Conservation (phyloP, 1,284 basidiomycete species). For the Cronartium quercuum region DNA sequence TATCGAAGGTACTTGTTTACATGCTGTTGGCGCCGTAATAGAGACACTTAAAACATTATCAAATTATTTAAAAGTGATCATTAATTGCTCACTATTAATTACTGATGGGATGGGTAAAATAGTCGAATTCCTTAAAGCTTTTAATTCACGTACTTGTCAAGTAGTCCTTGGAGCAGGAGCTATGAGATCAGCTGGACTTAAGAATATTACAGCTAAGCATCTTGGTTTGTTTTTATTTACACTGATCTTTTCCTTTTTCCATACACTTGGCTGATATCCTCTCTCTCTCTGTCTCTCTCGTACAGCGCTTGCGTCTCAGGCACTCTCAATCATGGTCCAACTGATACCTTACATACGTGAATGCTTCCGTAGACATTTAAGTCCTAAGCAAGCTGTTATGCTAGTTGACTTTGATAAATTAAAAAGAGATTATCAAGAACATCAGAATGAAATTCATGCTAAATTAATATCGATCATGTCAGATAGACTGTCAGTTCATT, state of each 20-base stretch:
- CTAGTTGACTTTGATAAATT: constrained; percentile 96
- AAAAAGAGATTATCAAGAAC: constrained; percentile 96
- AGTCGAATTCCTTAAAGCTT: constrained; percentile 91
- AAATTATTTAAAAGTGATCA: constrained; percentile 81
- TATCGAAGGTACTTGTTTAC: constrained; percentile 77
- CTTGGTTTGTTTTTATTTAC: constrained; percentile 58
- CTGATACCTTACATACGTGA: constrained; percentile 94
- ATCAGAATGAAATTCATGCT: constrained; percentile 96
- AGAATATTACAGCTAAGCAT: constrained; percentile 98
- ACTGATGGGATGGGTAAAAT: constrained; percentile 89
- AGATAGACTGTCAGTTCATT: constrained; percentile 80
- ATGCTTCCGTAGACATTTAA: constrained; percentile 83
- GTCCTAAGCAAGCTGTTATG: constrained; percentile 88
- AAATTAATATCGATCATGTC: constrained; percentile 99
- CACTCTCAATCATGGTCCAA: constrained; percentile 86
- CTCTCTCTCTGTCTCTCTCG: neutral
- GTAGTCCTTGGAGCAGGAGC: constrained; percentile 96
- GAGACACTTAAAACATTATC: constrained; percentile 67
- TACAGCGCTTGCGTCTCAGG: constrained; percentile 88
- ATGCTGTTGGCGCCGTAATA: constrained; percentile 76
- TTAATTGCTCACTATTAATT: constrained; percentile 79
- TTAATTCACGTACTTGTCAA: constrained; percentile 97
- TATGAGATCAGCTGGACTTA: constrained; percentile 92
- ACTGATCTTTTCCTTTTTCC: constrained; percentile 30
- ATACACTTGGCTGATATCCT: constrained; percentile 33